Percentiles rank a stretch among this genome's conserved stretches.
Conservation (phyloP, 2,329 filamentous ascomycete genomes). For the Byssoonygena ceratinophila region DNA sequence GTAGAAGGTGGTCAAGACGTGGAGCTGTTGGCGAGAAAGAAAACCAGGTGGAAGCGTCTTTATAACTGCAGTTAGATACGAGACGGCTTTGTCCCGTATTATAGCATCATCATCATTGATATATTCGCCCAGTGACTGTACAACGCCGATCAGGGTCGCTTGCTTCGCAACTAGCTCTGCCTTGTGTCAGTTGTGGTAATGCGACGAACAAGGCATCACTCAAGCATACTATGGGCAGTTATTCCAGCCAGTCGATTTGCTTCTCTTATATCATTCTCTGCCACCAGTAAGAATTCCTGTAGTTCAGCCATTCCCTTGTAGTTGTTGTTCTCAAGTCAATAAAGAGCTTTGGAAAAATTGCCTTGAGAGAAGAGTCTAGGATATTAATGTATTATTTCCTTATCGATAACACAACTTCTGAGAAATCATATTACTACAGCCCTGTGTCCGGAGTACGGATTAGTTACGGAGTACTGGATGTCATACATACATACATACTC, state of each 20-base stretch:
- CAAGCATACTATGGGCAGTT: constrained; percentile 35
- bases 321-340: too few relatives aligned
- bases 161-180: constrained; percentile 50
- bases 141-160: constrained; percentile 50
- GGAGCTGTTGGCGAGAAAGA: constrained; percentile 50
- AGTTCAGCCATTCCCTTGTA: constrained; percentile 41
- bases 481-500: too few relatives aligned
- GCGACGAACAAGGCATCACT: background rate
- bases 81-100: constrained; percentile 48
- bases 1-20: constrained; percentile 55
- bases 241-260: constrained; percentile 36
- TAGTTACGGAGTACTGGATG: too few relatives aligned
- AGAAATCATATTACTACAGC: too few relatives aligned
- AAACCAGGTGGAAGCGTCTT: constrained; percentile 43
- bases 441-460: too few relatives aligned
- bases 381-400: too few relatives aligned
- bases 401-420: too few relatives aligned
- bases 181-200: constrained; percentile 17
- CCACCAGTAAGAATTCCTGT: constrained; percentile 40
- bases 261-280: constrained; percentile 39
- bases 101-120: constrained; percentile 55
- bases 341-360: too few relatives aligned
- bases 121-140: constrained; percentile 56
- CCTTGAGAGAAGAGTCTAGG: too few relatives aligned
- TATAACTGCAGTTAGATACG: constrained; percentile 37